Base-by-base conservation (phyloP, 192 early-diverging fungal species). In the Entomortierella lignicola region DNA sequence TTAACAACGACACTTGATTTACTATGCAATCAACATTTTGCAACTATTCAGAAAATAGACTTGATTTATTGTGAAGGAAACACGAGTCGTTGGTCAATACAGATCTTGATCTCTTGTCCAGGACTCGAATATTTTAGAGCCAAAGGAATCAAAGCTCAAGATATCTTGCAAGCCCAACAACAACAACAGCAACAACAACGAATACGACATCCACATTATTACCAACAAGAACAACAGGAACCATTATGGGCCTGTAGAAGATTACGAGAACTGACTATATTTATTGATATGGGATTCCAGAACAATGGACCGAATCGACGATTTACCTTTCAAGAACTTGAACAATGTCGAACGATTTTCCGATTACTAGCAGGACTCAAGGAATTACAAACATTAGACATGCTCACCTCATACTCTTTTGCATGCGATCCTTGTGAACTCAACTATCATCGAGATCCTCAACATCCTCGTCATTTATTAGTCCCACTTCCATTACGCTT, bases 261-360 rank as follows among this genome's bases (percentile, higher is more conserved):
- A 4, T 42, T 68, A 8, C 32, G 42, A 27, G 55, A 25, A 34
- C 31, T 68, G n/a, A 39, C 23, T 11, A 29, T 68, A 0, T 57
- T 50, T 25, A 68, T 68, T 50, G 44, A 68, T 8, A 68, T 59
- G 66, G 55, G 32, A 13, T 59, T 59, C 34, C 47, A 26, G 20
- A 32, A 60, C 23, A 25, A 60, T 26, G 58, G 13, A 20, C 30
- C 48, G 18, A 42, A 34, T 27, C 44, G 60, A 2, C 26, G 37
- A 30, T 39, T 62, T 11, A 51, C 43, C 7, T 27, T 13, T 6
- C 29, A 51, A 3, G 60, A 62, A 21, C 12, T 51, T 12, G 27
- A 7, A 0, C 60, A 51, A 41, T 62, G 48, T 51, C 48, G 58
- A 23, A 17, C 53, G 10, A 41, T 66, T 27, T 66, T 43, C 41